phyloP scores from a whole-genome alignment of 495 filamentous ascomycete genomes.

The Penicillium pancosmium region DNA sequence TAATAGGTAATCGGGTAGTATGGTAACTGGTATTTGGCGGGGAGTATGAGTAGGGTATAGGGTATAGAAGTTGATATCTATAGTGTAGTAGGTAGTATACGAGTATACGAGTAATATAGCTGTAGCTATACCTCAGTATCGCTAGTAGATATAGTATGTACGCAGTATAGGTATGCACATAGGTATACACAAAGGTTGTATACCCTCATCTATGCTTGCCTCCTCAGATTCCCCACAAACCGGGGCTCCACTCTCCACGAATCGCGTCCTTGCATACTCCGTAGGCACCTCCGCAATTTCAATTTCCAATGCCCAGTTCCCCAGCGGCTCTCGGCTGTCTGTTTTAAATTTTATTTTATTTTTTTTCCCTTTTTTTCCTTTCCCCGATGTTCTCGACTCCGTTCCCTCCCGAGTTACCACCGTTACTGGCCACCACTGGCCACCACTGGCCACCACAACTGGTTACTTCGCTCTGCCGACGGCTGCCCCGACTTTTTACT shows the following conservation, averaged over 20 bases:
- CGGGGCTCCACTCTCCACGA: conserved; percentile 31
- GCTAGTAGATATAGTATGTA: too few relatives aligned
- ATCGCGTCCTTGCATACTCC: conserved; percentile 32
- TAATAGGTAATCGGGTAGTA: neutral
- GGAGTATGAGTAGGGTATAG: too few relatives aligned
- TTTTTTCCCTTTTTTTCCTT: conserved; percentile 18
- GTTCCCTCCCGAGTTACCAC: conserved; percentile 28
- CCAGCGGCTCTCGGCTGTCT: conserved; percentile 29
- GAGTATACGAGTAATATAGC: too few relatives aligned
- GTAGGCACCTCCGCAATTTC: conserved; percentile 27
- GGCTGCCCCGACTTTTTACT: conserved; percentile 35
- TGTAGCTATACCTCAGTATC: too few relatives aligned
- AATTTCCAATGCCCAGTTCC: conserved; percentile 13
- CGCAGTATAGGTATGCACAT: too few relatives aligned
- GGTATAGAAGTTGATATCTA: too few relatives aligned
- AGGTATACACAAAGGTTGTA: too few relatives aligned
- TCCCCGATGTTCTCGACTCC: conserved; percentile 19
- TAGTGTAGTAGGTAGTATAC: too few relatives aligned
- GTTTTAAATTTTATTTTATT: conserved; percentile 9
- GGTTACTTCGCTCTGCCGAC: conserved; percentile 31
- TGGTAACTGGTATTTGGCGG: too few relatives aligned
- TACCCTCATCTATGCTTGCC: too few relatives aligned
- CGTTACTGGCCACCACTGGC: neutral
- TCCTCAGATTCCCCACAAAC: too few relatives aligned
- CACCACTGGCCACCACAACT: too few relatives aligned